Conservation (phyloP, 345 rosid genomes). For the Punica granatum region DNA sequence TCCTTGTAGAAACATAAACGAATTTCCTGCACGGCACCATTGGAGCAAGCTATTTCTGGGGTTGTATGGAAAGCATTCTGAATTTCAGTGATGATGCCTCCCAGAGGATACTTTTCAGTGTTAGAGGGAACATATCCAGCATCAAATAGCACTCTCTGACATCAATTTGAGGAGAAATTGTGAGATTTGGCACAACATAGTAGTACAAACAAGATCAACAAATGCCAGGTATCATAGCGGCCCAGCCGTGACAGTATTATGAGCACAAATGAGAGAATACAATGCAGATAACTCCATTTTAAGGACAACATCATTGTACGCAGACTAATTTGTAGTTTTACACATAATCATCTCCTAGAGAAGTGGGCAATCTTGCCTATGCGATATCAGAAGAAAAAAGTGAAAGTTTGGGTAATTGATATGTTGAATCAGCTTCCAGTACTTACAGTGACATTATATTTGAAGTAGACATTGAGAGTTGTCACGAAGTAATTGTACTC, state of each 20-base stretch:
- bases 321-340: background rate
- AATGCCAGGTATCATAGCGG: background rate
- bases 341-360: background rate
- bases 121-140: constrained; percentile 90
- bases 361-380: background rate
- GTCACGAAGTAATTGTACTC: constrained; percentile 72
- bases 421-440: constrained; percentile 10
- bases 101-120: constrained; percentile 81
- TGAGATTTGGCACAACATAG: background rate
- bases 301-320: background rate
- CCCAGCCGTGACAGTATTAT: background rate
- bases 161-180: background rate
- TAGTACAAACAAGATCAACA: background rate
- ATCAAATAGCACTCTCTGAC: constrained; percentile 68
- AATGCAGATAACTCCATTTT: background rate
- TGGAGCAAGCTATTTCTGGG: constrained; percentile 62
- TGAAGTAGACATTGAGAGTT: constrained; percentile 63
- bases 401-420: background rate
- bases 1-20: constrained; percentile 81
- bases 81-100: constrained; percentile 79
- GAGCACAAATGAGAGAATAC: background rate
- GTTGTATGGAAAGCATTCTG: constrained; percentile 77
- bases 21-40: constrained; percentile 60
- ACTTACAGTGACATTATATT: constrained; percentile 84
- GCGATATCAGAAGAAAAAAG: background rate